A percentile compares a stretch with the other conserved stretches of the same genome.
Evolutionary conservation across 192 early-diverging fungal species (phyloP).

Genomic region (Podila horticola): DNA sequence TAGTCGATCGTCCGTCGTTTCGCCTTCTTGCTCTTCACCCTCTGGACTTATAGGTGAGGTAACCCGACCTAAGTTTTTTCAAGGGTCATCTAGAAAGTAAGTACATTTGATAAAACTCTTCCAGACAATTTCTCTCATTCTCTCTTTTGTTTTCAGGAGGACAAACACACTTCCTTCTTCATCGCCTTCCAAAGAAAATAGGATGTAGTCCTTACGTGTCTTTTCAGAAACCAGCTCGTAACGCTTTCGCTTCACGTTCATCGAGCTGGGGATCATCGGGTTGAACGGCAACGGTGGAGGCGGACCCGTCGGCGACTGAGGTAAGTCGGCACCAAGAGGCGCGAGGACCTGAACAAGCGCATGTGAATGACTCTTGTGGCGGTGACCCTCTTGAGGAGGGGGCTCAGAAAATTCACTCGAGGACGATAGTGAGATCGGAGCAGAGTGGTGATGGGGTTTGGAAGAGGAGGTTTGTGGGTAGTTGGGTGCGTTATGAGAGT

Average conservation of each 20-base stretch:
- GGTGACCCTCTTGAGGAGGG: background rate
- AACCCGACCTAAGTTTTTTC: background rate
- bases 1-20: background rate
- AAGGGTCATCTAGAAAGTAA: too few relatives aligned
- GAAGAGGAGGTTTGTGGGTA: background rate
- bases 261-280: background rate
- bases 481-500: background rate
- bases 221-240: conserved; percentile 6
- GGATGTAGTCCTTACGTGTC: background rate
- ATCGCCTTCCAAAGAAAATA: background rate
- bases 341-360: conserved; percentile 2
- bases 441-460: background rate
- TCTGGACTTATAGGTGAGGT: conserved; percentile 22
- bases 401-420: background rate
- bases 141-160: background rate
- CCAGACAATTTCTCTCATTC: background rate
- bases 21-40: background rate
- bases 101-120: background rate
- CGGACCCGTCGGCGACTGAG: conserved; percentile 8
- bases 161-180: background rate
- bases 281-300: background rate
- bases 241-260: conserved; percentile 22
- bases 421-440: background rate
- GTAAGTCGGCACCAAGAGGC: background rate
- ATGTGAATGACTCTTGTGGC: conserved; percentile 16